phyloP scores from a whole-genome alignment of 139 green algal species.

The Spirogloea muscicola region DNA sequence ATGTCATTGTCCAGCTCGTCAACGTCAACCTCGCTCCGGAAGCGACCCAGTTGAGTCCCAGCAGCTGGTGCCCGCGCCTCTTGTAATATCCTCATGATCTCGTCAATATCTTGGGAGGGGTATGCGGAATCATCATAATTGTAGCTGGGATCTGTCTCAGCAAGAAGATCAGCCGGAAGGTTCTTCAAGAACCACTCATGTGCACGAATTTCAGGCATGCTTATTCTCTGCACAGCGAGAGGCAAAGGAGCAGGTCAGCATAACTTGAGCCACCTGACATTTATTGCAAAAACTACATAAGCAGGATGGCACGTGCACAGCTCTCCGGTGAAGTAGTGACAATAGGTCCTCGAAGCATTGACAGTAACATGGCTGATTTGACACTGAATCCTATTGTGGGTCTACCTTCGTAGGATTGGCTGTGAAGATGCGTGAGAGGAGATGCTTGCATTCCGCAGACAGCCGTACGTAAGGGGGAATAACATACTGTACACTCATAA shows the following conservation, averaged over 20 bases:
- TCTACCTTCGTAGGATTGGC: slow-evolving; percentile 63
- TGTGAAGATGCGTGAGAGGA: slow-evolving; percentile 64
- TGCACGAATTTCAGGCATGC: slow-evolving; percentile 68
- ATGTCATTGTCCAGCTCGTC: slow-evolving; percentile 35
- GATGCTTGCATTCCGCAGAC: slow-evolving; percentile 53
- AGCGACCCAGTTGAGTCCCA: neutral
- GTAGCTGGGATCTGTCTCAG: slow-evolving; percentile 29
- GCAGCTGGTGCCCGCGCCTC: slow-evolving; percentile 13
- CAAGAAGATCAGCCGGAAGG: slow-evolving; percentile 73
- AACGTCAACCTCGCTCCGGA: slow-evolving; percentile 8
- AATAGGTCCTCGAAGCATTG: too few relatives aligned
- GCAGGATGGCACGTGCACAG: too few relatives aligned
- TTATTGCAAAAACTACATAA: too few relatives aligned
- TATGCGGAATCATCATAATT: slow-evolving; percentile 37
- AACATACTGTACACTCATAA: slow-evolving; percentile 45
- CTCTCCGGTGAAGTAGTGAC: too few relatives aligned
- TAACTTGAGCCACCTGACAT: too few relatives aligned
- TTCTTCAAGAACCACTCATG: slow-evolving; percentile 89
- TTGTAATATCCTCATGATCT: slow-evolving; percentile 50
- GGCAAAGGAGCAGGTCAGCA: too few relatives aligned
- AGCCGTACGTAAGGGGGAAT: slow-evolving; percentile 41
- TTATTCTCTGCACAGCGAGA: slow-evolving; percentile 71
- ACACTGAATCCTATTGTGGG: too few relatives aligned
- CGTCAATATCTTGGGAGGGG: slow-evolving; percentile 36
- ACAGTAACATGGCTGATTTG: too few relatives aligned